phyloP scores from a whole-genome alignment of 495 filamentous ascomycete species.

The Penicillium herquei region DNA sequence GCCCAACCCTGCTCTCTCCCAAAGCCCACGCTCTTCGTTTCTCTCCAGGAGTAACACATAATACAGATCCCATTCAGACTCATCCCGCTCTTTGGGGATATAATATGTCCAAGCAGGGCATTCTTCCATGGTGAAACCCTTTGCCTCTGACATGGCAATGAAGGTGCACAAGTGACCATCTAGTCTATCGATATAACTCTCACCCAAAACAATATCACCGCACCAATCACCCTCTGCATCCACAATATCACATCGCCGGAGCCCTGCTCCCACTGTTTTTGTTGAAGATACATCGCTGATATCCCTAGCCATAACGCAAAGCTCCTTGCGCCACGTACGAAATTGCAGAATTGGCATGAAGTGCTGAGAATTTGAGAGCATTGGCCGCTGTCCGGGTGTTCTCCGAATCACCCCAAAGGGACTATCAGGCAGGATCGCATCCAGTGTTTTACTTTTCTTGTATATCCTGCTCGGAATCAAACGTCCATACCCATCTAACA shows the following conservation, averaged over 20 bases:
- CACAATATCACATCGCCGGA: background rate
- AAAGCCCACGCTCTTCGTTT: background rate
- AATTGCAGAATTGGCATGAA: background rate
- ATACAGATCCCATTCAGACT: background rate
- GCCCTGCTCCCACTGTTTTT: background rate
- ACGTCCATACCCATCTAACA: background rate
- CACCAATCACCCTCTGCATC: background rate
- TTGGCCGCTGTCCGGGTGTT: background rate
- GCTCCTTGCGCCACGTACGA: background rate
- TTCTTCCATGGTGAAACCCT: background rate
- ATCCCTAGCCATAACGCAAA: background rate
- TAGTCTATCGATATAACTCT: background rate
- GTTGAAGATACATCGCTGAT: background rate
- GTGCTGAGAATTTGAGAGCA: background rate
- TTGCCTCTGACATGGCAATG: background rate
- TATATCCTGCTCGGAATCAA: background rate
- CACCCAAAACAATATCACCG: background rate
- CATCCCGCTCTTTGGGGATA: background rate
- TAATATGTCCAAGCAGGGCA: background rate
- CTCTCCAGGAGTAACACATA: background rate
- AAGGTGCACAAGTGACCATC: background rate
- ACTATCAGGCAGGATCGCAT: background rate
- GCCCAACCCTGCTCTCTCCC: background rate
- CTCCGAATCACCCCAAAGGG: background rate
- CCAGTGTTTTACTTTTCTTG: background rate